Base-by-base conservation (phyloP, 2,329 filamentous ascomycete species). In the Pestalotiopsis sp. region DNA sequence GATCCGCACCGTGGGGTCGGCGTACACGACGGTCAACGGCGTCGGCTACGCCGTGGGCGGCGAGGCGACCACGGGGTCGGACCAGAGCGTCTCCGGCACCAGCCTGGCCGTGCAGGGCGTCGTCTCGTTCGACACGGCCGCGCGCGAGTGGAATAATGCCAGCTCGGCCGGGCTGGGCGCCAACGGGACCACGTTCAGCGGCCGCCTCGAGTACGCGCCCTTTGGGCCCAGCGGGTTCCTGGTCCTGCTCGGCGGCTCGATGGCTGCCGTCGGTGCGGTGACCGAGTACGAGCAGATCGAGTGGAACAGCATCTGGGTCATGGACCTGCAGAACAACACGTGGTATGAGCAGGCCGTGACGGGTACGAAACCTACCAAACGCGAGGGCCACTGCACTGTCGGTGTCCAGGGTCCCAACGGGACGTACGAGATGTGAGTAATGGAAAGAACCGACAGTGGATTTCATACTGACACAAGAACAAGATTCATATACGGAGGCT, bases 401-500 rank as follows among this genome's bases (percentile, higher is more conserved):
- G 81, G 77, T 2, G 77, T 76, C 27, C 68, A 70, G 65, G 77
- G 79, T 0, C 75, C 76, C 4, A 76, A 78, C 36, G 74, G 73
- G 52, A 81, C 78, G 0, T 81, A 80, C 65, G 79, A 82, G 71
- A 79, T 81, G 76, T 80, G 72, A 69, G 76, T n/a, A n/a, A n/a
- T n/a, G n/a, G n/a, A n/a, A n/a, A n/a, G n/a, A n/a, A n/a, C n/a
- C n/a, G n/a, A n/a, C n/a, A n/a, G n/a, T n/a, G n/a, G n/a, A n/a
- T n/a, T n/a, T n/a, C 6, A 23, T 52, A 20, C 45, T 52, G 45
- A 52, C 45, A 52, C 49, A n/a, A n/a, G 41, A 12, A 27, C 65
- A 61, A 81, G 79, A 59, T 82, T 79, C 68, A 72, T 82, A 2
- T 81, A 81, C 57, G 81, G 79, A 39, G 81, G 81, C 61, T 65